Base-by-base conservation (phyloP, 2,329 filamentous ascomycete species). In the Alternaria hordeiaustralica region DNA sequence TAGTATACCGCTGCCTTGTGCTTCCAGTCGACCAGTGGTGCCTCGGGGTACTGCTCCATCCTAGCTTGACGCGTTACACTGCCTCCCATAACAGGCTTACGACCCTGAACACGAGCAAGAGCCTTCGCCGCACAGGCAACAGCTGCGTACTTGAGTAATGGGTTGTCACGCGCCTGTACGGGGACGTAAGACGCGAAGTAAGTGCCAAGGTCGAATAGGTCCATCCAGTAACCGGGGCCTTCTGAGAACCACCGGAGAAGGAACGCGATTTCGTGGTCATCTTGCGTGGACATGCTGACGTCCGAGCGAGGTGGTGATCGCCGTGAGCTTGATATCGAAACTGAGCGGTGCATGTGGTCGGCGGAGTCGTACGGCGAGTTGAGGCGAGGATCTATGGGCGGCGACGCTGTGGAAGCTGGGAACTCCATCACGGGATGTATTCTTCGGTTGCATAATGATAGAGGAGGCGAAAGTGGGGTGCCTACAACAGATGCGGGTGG, bases 51-150 rank as follows among this genome's bases (percentile, higher is more conserved):
- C 3, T 82, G 71, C 70, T 88, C 85, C 79, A 86, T 87, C 3
- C 81, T 81, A 12, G 86, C 82, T 68, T 85, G 86, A 45, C 73
- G 79, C 33, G 80, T 78, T 9, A 75, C 82, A 74, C 84, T 82
- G 6, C 83, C 84, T 49, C 85, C 83, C 60, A 84, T 77, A 36
- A 84, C 77, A 5, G 85, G 82, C 65, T 87, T 87, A 28, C 76
- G 78, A 3, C 85, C 85, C 65, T 84, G 83, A 8, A 88, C 84
- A 44, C 85, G 84, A 18, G 85, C 84, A 18, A 89, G 80, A 67
- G 89, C 86, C 71, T 90, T 90, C 12, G 87, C 88, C 6, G 87
- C 85, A 65, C 88, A 88, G 21, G 88, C 87, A 63, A 88, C 87
- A 9, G 87, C 86, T 8, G 88, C 86, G 70, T 85, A 85, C 55